phyloP scores from a whole-genome alignment of 495 filamentous ascomycete genomes.

The Mycothermus thermophilus region DNA sequence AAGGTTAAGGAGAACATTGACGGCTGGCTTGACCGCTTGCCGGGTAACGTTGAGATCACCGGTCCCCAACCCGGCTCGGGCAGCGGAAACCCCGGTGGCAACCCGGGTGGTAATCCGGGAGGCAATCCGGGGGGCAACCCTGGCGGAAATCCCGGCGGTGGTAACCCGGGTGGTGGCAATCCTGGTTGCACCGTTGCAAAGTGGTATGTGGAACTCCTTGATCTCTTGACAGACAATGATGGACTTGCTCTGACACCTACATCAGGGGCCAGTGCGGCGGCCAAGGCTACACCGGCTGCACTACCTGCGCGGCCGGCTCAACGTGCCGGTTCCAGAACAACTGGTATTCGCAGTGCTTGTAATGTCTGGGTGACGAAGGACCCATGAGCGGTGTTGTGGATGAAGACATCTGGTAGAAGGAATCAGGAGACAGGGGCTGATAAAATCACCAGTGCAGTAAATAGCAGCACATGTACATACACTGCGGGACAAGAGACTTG shows the following conservation, averaged over 20 bases:
- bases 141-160: background rate
- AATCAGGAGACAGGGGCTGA: background rate
- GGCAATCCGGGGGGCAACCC: background rate
- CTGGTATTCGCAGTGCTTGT: background rate
- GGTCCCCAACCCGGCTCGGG: constrained; percentile 12
- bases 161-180: background rate
- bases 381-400: background rate
- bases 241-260: background rate
- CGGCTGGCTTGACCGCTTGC: constrained; percentile 14
- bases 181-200: background rate
- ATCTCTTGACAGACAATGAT: background rate
- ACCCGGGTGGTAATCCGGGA: background rate
- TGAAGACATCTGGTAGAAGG: background rate
- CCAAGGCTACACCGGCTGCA: background rate
- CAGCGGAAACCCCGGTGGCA: constrained; percentile 1
- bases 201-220: background rate
- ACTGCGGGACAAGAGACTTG: no score
- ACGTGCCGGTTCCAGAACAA: constrained; percentile 1
- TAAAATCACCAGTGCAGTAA: background rate
- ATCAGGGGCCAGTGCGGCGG: constrained; percentile 4
- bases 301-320: background rate
- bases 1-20: constrained; percentile 25
- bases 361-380: no score
- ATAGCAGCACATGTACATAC: background rate
- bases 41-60: constrained; percentile 3